Percentiles rank a stretch among this genome's conserved stretches.
These are phyloP conservation scores for Colletotrichum magnum DNA, from an alignment of 2,329 filamentous ascomycete species.

Conservation along the genomic window DNA sequence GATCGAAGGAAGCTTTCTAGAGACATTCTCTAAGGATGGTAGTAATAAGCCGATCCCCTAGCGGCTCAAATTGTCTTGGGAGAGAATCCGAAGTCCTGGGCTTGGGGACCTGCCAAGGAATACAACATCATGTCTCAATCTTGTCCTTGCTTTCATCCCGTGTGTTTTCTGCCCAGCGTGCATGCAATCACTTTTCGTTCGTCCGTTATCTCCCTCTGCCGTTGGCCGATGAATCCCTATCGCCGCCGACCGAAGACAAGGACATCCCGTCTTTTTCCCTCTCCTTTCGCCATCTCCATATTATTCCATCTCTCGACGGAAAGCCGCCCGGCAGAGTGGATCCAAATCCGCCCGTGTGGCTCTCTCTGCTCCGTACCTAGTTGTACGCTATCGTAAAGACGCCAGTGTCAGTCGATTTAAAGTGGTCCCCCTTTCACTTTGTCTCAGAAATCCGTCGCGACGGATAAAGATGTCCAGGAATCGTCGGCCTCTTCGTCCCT, in stretches of 20 bases:
- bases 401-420: slow-evolving; percentile 23
- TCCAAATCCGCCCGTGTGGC: slow-evolving; percentile 19
- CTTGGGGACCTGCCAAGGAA: neutral
- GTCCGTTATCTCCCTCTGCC: neutral
- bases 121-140: neutral
- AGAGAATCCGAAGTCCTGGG: neutral
- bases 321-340: neutral
- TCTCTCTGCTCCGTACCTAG: too few relatives aligned
- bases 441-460: slow-evolving; percentile 28
- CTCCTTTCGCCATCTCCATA: too few relatives aligned
- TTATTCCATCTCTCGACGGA: neutral
- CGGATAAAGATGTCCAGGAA: slow-evolving; percentile 19
- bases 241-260: neutral
- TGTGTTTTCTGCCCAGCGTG: neutral
- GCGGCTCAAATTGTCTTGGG: neutral
- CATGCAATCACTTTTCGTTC: neutral
- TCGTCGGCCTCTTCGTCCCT: neutral
- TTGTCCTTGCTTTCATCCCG: neutral
- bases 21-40: neutral
- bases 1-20: slow-evolving; percentile 1
- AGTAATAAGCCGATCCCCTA: neutral
- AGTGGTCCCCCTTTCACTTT: slow-evolving; percentile 2
- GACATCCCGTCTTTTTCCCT: neutral
- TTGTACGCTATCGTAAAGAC: neutral
- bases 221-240: neutral